Evolutionary conservation across 345 rosid species (phyloP).

Genomic region (Salix viminalis): DNA sequence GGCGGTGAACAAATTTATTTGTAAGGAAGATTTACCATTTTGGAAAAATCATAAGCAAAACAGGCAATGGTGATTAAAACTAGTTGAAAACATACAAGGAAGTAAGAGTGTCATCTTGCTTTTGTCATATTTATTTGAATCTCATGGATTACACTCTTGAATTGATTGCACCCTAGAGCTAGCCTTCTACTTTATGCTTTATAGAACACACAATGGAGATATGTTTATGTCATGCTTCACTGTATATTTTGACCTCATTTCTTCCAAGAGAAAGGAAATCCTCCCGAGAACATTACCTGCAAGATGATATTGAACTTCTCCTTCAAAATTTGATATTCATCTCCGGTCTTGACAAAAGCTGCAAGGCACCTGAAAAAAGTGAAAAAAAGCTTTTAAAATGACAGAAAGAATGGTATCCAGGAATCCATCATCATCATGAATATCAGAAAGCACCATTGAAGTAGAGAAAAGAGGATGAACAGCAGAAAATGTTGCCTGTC

Average conservation of each 20-base stretch:
- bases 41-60: neutral
- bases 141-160: no score
- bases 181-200: no score
- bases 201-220: no score
- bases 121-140: no score
- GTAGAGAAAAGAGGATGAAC: neutral
- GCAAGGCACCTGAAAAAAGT: slow-evolving; percentile 23
- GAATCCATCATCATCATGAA: no score
- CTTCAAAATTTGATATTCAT: slow-evolving; percentile 20
- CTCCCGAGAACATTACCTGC: slow-evolving; percentile 10
- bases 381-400: neutral
- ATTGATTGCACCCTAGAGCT: no score
- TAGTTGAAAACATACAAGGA: neutral
- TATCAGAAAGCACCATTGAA: no score
- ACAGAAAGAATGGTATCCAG: neutral
- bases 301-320: slow-evolving; percentile 13
- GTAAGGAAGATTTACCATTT: neutral
- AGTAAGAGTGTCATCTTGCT: neutral
- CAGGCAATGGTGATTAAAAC: neutral
- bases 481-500: neutral
- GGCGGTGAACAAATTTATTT: neutral
- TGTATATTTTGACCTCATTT: no score
- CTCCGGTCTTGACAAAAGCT: slow-evolving; percentile 5
- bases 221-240: no score
- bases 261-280: no score